Percentiles rank a stretch among this genome's conserved stretches.
These are phyloP conservation scores for Saitozyma sp. DNA, from an alignment of 768 basidiomycete species.

Conservation along the genomic window DNA sequence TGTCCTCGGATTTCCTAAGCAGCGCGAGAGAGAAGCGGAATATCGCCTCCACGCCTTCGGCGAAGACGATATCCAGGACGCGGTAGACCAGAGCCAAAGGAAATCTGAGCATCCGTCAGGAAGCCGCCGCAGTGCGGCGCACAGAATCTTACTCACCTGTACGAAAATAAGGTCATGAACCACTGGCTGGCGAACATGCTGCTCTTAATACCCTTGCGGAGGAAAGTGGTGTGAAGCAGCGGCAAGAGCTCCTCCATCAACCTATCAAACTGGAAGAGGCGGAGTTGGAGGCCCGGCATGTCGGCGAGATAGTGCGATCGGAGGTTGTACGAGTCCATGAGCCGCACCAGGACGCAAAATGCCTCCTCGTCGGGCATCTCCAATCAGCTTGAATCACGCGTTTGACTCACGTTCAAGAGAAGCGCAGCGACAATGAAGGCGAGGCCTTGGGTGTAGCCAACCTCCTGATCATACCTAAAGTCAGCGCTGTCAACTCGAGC, in stretches of 20 bases:
- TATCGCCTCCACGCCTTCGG: slow-evolving; percentile 94
- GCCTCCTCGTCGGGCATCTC: slow-evolving; percentile 99
- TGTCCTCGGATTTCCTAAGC: slow-evolving; percentile 81
- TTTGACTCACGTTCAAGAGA: slow-evolving; percentile 72
- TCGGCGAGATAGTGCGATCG: slow-evolving; percentile 97
- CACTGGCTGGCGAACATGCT: slow-evolving; percentile 99
- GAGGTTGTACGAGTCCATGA: slow-evolving; percentile 96
- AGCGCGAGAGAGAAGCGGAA: slow-evolving; percentile 90
- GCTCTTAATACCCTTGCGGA: slow-evolving; percentile 91
- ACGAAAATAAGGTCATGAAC: slow-evolving; percentile 97
- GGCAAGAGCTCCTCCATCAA: slow-evolving; percentile 89
- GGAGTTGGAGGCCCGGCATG: slow-evolving; percentile 94
- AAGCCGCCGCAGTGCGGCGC: too few species aligned
- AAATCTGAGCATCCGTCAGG: slow-evolving; percentile 62
- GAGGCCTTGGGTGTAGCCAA: slow-evolving; percentile 96
- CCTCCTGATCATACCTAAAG: slow-evolving; percentile 75
- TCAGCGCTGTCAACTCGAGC: slow-evolving; percentile 2
- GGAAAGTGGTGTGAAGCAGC: slow-evolving; percentile 86
- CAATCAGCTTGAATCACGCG: neutral
- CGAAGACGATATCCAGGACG: slow-evolving; percentile 94
- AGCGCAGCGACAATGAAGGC: slow-evolving; percentile 95
- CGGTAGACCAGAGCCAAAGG: slow-evolving; percentile 91
- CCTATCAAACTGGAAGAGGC: slow-evolving; percentile 89
- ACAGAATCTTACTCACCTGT: slow-evolving; percentile 62
- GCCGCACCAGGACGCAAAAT: slow-evolving; percentile 86